Evolutionary conservation across 768 basidiomycete species (phyloP).

Genomic region (Tephrocybe sp.): DNA sequence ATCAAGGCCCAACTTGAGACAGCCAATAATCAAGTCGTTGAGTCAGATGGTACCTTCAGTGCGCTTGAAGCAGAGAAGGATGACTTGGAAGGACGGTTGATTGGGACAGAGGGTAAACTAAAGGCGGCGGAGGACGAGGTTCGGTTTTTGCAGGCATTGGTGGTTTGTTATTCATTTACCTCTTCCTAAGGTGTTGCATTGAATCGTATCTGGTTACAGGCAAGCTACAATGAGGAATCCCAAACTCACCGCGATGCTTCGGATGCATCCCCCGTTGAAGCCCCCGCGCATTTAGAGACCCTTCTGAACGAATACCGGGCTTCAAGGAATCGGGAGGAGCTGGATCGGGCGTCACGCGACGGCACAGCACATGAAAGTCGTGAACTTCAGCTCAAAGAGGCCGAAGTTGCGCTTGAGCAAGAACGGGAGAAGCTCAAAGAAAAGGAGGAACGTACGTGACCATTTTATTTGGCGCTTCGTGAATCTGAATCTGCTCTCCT

Average conservation of each 20-base stretch:
- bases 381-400: background rate
- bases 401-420: background rate
- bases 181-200: background rate
- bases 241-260: background rate
- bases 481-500: background rate
- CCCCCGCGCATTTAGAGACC: slow-evolving; percentile 2
- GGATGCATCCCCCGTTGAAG: background rate
- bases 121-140: slow-evolving; percentile 2
- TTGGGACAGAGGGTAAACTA: background rate
- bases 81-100: slow-evolving; percentile 1
- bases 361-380: background rate
- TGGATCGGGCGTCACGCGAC: background rate
- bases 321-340: background rate
- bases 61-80: slow-evolving; percentile 11
- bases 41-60: slow-evolving; percentile 13
- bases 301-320: slow-evolving; percentile 3
- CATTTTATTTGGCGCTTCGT: background rate
- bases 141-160: slow-evolving; percentile 8
- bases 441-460: slow-evolving; percentile 11
- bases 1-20: slow-evolving; percentile 35
- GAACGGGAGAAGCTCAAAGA: slow-evolving; percentile 11
- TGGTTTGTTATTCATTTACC: slow-evolving; percentile 1
- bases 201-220: background rate
- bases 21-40: slow-evolving; percentile 28
- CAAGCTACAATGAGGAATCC: slow-evolving; percentile 10